Conservation (phyloP, 1,139 yeast species). For the Yamadazyma dendronema region DNA sequence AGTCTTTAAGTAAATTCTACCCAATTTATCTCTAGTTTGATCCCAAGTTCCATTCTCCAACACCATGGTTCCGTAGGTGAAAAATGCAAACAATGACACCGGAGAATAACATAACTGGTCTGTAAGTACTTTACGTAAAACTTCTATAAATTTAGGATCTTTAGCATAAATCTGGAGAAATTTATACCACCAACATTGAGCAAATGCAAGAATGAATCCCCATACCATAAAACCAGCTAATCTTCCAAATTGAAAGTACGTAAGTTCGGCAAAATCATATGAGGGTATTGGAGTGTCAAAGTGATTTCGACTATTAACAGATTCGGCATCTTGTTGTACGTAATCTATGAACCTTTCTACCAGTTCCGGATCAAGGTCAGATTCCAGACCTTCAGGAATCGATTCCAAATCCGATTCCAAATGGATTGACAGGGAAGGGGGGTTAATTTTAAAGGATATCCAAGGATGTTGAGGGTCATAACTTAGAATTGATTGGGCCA, state of each 20-base stretch:
- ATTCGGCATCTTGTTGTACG: constrained; percentile 22
- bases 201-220: constrained; percentile 82
- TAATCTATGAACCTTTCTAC: constrained; percentile 8
- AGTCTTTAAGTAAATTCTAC: constrained; percentile 69
- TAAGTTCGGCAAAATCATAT: constrained; percentile 20
- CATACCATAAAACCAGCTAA: constrained; percentile 80
- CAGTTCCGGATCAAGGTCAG: constrained; percentile 12
- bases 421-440: neutral
- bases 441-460: constrained; percentile 20
- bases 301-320: no score
- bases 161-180: constrained; percentile 78
- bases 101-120: constrained; percentile 93
- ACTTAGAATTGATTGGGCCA: constrained; percentile 71
- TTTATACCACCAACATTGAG: constrained; percentile 88
- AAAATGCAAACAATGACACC: constrained; percentile 73
- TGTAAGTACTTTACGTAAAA: constrained; percentile 78
- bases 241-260: constrained; percentile 63
- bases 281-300: neutral
- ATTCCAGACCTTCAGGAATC: constrained; percentile 4
- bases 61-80: constrained; percentile 78
- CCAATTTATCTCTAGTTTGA: constrained; percentile 62
- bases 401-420: neutral
- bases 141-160: constrained; percentile 81
- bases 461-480: constrained; percentile 26
- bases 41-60: constrained; percentile 72